phyloP scores from a whole-genome alignment of 208 protist species.

The Trypanosoma caninum region DNA sequence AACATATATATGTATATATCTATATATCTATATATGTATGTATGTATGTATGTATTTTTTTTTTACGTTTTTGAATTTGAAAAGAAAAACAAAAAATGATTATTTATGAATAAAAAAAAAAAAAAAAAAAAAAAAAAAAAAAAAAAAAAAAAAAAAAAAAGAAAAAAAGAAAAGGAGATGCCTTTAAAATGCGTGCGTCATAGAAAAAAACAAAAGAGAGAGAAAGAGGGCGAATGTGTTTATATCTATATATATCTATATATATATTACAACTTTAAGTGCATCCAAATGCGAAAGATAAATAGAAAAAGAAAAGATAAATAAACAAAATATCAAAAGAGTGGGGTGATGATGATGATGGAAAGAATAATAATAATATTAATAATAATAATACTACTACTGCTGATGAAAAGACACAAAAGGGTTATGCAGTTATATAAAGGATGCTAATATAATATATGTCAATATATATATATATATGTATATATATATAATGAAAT shows the following conservation, averaged over 20 bases:
- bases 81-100: slow-evolving; percentile 1
- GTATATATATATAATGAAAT: no score
- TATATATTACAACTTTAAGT: no score
- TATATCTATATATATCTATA: no score
- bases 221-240: not conserved
- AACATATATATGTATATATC: not conserved
- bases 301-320: not conserved
- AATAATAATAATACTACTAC: not conserved
- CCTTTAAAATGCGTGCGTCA: not conserved
- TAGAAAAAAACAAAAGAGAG: not conserved
- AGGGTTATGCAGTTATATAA: no score
- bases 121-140: slow-evolving; percentile 1
- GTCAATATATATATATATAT: no score
- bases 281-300: no score
- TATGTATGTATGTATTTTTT: no score
- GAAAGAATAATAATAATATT: not conserved
- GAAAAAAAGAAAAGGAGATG: slow-evolving; percentile 5
- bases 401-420: no score
- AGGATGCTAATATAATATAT: no score
- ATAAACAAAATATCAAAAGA: not conserved
- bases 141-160: slow-evolving; percentile 7
- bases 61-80: no score
- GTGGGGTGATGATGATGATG: not conserved
- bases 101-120: not conserved
- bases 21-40: no score